phyloP scores from a whole-genome alignment of 2,329 filamentous ascomycete genomes.

The Trichophyton schoenleinii region DNA sequence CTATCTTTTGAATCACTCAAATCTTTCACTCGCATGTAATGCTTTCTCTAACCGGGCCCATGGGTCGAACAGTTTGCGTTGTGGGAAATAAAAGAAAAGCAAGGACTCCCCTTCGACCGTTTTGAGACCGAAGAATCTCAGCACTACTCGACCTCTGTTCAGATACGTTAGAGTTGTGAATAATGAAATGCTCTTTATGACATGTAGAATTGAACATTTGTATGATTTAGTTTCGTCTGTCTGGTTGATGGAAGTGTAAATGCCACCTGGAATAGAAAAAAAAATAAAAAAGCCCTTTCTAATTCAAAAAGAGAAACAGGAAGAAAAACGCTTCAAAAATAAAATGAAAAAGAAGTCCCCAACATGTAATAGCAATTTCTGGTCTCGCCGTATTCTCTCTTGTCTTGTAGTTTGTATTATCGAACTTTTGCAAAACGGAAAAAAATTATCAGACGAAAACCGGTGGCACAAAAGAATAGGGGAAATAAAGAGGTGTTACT shows the following conservation, averaged over 20 bases:
- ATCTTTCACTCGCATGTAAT: neutral
- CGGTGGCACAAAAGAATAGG: neutral
- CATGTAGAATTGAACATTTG: neutral
- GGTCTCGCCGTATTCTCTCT: slow-evolving; percentile 3
- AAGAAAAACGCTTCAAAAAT: neutral
- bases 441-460: neutral
- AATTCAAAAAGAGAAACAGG: neutral
- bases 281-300: neutral
- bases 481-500: neutral
- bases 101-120: neutral
- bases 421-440: neutral
- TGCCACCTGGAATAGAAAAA: neutral
- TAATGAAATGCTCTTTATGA: neutral
- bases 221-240: slow-evolving; percentile 2
- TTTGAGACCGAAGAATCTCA: neutral
- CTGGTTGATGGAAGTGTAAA: neutral
- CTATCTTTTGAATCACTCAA: neutral
- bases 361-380: slow-evolving; percentile 4
- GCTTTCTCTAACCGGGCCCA: neutral
- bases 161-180: neutral
- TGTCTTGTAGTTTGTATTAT: slow-evolving; percentile 2
- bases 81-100: neutral
- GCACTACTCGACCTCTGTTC: neutral
- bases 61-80: neutral
- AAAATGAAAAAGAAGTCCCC: neutral